phyloP scores from a whole-genome alignment of 2,329 filamentous ascomycete genomes.

The Dendrostoma leiphaemia region DNA sequence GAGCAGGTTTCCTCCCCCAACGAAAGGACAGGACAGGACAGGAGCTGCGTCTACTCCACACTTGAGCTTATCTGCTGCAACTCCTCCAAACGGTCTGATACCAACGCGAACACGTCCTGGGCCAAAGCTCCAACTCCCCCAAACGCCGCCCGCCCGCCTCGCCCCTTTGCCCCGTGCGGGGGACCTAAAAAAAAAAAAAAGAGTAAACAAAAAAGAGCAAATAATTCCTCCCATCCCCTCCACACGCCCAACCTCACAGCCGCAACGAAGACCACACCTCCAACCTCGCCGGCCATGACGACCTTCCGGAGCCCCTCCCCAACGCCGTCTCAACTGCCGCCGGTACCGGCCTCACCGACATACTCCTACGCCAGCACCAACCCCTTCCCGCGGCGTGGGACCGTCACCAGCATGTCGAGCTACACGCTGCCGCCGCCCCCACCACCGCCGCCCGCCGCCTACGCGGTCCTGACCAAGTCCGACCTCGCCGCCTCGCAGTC shows the following conservation, averaged over 20 bases:
- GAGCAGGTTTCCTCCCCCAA: too few relatives aligned
- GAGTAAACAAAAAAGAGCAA: not conserved
- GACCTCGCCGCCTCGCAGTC: slow-evolving; percentile 63
- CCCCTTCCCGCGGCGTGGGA: too few relatives aligned
- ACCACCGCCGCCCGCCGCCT: slow-evolving; percentile 55
- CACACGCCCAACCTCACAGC: not conserved
- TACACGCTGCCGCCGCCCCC: slow-evolving; percentile 62
- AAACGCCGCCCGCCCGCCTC: too few relatives aligned
- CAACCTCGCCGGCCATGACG: slow-evolving; percentile 11
- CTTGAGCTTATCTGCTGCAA: not conserved
- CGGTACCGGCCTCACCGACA: slow-evolving; percentile 61
- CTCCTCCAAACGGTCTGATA: not conserved
- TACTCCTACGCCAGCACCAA: slow-evolving; percentile 52
- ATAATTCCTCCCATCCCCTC: not conserved
- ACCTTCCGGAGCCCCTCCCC: slow-evolving; percentile 40
- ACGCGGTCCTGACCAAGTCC: slow-evolving; percentile 60
- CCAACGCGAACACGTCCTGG: not conserved
- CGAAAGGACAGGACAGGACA: too few relatives aligned
- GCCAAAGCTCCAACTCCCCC: not conserved
- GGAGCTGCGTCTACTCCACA: not conserved
- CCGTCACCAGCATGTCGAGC: slow-evolving; percentile 14
- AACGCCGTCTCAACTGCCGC: slow-evolving; percentile 55
- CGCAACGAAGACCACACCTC: too few relatives aligned
- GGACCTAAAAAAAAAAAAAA: too few relatives aligned
- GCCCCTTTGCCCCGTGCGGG: too few relatives aligned